These are phyloP conservation scores for Nevesoporus exiguus DNA, from an alignment of 768 basidiomycete genomes.

Conservation along the genomic window DNA sequence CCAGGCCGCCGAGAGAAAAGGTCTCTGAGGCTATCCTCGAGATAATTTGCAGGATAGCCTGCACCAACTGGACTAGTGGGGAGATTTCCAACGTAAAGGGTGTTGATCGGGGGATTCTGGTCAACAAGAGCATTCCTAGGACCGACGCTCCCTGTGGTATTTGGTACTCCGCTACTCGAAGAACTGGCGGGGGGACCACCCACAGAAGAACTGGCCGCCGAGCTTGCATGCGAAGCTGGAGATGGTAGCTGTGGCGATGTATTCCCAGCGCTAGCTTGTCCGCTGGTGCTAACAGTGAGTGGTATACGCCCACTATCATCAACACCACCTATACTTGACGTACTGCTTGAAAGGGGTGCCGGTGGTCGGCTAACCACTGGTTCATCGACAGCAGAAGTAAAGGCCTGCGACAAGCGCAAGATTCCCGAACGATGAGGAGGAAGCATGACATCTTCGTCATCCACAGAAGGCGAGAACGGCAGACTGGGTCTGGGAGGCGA, in stretches of 20 bases:
- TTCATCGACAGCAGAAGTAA: constrained; percentile 26
- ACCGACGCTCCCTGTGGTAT: constrained; percentile 20
- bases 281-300: constrained; percentile 49
- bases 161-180: constrained; percentile 27
- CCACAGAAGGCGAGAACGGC: constrained; percentile 22
- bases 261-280: constrained; percentile 30
- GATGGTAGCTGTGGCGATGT: constrained; percentile 74
- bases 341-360: constrained; percentile 35
- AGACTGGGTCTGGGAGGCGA: constrained; percentile 26
- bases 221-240: constrained; percentile 64
- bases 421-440: constrained; percentile 29
- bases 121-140: constrained; percentile 53
- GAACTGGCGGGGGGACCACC: constrained; percentile 31
- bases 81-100: constrained; percentile 98
- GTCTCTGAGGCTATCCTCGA: constrained; percentile 84
- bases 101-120: constrained; percentile 98
- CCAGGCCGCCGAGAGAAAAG: constrained; percentile 79
- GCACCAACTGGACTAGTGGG: constrained; percentile 73
- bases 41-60: constrained; percentile 71
- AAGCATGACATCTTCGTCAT: constrained; percentile 34
- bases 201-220: constrained; percentile 37
- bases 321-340: constrained; percentile 46
- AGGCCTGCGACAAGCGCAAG: constrained; percentile 26
- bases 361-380: constrained; percentile 28
- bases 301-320: constrained; percentile 26